A percentile compares a stretch with the other conserved stretches of the same genome.
Evolutionary conservation across 2,329 filamentous ascomycete genomes (phyloP).

Genomic region (Periconia digitata): DNA sequence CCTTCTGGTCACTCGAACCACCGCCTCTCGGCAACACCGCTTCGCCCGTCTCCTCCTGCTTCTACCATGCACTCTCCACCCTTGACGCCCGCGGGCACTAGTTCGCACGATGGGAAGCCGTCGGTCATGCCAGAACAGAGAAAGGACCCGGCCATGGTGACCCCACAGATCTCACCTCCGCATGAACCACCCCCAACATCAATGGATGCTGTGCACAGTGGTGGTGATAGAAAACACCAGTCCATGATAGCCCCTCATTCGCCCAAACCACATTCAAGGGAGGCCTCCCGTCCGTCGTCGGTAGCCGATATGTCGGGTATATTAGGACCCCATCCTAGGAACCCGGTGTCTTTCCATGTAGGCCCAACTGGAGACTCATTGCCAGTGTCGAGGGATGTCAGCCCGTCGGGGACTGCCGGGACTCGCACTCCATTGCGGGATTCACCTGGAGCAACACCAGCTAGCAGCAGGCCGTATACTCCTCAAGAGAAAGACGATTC

Average conservation of each 20-base stretch:
- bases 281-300: slow-evolving; percentile 46
- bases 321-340: slow-evolving; percentile 50
- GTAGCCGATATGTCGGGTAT: slow-evolving; percentile 47
- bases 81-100: slow-evolving; percentile 80
- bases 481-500: slow-evolving; percentile 79
- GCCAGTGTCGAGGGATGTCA: slow-evolving; percentile 58
- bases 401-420: slow-evolving; percentile 62
- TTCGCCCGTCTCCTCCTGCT: slow-evolving; percentile 63
- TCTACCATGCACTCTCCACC: slow-evolving; percentile 83
- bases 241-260: slow-evolving; percentile 30
- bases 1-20: slow-evolving; percentile 57
- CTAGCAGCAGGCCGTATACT: slow-evolving; percentile 70
- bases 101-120: slow-evolving; percentile 56
- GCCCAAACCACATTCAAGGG: slow-evolving; percentile 31
- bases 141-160: slow-evolving; percentile 55
- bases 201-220: slow-evolving; percentile 31
- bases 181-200: slow-evolving; percentile 56
- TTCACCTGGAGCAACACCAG: slow-evolving; percentile 52
- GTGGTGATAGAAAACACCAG: slow-evolving; percentile 19
- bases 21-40: slow-evolving; percentile 59
- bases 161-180: slow-evolving; percentile 58
- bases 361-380: slow-evolving; percentile 59
- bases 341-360: slow-evolving; percentile 57
- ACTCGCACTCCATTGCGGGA: slow-evolving; percentile 49
- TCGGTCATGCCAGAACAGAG: slow-evolving; percentile 35